phyloP scores from a whole-genome alignment of 2,329 filamentous ascomycete genomes.

The Coniochaeta sp. region DNA sequence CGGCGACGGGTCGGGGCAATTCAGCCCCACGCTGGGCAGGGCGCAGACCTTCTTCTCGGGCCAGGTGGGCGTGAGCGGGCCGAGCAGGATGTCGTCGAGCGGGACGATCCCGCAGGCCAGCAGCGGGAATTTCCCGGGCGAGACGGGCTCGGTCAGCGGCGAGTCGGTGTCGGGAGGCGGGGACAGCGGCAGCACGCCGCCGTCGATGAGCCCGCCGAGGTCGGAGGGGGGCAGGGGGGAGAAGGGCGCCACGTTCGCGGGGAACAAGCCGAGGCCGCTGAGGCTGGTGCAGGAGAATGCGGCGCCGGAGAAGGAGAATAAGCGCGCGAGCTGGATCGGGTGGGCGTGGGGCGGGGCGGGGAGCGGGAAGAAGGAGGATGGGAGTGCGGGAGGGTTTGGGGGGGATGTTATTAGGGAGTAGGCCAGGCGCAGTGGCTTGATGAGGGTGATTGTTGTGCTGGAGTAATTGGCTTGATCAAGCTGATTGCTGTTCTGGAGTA shows the following conservation, averaged over 20 bases:
- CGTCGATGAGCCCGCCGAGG: slow-evolving; percentile 21
- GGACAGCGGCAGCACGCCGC: slow-evolving; percentile 35
- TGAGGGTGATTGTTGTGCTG: not conserved
- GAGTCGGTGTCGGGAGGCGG: slow-evolving; percentile 46
- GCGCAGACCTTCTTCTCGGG: slow-evolving; percentile 57
- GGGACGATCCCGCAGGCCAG: slow-evolving; percentile 24
- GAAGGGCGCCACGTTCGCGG: slow-evolving; percentile 49
- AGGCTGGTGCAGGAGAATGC: slow-evolving; percentile 77
- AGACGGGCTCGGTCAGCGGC: slow-evolving; percentile 59
- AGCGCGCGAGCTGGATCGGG: slow-evolving; percentile 59
- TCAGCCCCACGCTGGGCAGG: slow-evolving; percentile 52
- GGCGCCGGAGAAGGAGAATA: slow-evolving; percentile 39
- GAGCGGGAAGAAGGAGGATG: slow-evolving; percentile 42
- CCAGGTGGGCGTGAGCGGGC: slow-evolving; percentile 23
- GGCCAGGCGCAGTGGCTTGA: not conserved
- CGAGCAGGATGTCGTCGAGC: slow-evolving; percentile 29
- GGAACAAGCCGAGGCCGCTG: slow-evolving; percentile 75
- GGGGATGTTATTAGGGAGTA: slow-evolving; percentile 18
- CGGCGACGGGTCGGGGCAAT: slow-evolving; percentile 56
- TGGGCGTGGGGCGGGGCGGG: slow-evolving; percentile 36
- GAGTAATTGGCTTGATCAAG: not conserved
- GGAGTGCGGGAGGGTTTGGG: not conserved
- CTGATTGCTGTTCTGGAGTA: not conserved
- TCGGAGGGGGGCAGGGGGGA: slow-evolving; percentile 41
- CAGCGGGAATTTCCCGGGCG: slow-evolving; percentile 64